A percentile compares a stretch with the other conserved stretches of the same genome.
These are phyloP conservation scores for Penicillium sp. DNA, from an alignment of 2,329 filamentous ascomycete species.

Conservation along the genomic window DNA sequence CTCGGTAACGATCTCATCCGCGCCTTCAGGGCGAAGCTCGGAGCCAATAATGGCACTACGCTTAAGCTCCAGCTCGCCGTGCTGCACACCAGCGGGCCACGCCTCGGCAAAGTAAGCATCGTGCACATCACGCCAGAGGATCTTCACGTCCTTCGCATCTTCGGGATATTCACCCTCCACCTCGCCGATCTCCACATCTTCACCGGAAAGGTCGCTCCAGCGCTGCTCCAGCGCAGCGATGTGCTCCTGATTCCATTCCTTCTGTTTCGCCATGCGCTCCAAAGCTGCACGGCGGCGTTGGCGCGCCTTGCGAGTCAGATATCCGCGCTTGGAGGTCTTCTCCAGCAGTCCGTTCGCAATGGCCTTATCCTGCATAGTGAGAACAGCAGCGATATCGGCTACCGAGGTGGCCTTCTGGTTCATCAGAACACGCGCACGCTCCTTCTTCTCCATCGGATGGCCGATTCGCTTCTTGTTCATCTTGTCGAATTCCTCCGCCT, in stretches of 20 bases:
- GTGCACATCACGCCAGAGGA: conserved; percentile 52
- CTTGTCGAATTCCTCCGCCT: conserved; percentile 47
- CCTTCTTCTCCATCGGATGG: conserved; percentile 51
- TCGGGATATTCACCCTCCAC: conserved; percentile 31
- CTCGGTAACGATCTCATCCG: conserved; percentile 30
- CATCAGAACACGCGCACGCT: conserved; percentile 60
- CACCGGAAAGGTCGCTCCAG: conserved; percentile 14
- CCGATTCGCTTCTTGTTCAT: conserved; percentile 47
- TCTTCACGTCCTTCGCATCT: conserved; percentile 42
- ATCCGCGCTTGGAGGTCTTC: conserved; percentile 31
- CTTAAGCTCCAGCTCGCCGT: conserved; percentile 45
- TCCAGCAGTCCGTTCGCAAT: conserved; percentile 36
- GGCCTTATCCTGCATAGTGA: conserved; percentile 53
- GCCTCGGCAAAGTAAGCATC: conserved; percentile 46
- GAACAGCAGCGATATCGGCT: conserved; percentile 63
- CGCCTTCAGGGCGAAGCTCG: conserved; percentile 22
- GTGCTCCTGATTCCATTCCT: conserved; percentile 25
- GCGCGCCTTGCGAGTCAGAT: conserved; percentile 35
- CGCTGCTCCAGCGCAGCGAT: conserved; percentile 27
- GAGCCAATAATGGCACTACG: conserved; percentile 42
- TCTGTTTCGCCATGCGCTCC: conserved; percentile 21
- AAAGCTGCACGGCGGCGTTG: conserved; percentile 37
- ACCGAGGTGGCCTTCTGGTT: conserved; percentile 67
- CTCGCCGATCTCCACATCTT: conserved; percentile 36
- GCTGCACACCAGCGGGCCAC: conserved; percentile 50